Evolutionary conservation across 495 filamentous ascomycete genomes (phyloP).

Genomic region (Aspergillus baeticus): DNA sequence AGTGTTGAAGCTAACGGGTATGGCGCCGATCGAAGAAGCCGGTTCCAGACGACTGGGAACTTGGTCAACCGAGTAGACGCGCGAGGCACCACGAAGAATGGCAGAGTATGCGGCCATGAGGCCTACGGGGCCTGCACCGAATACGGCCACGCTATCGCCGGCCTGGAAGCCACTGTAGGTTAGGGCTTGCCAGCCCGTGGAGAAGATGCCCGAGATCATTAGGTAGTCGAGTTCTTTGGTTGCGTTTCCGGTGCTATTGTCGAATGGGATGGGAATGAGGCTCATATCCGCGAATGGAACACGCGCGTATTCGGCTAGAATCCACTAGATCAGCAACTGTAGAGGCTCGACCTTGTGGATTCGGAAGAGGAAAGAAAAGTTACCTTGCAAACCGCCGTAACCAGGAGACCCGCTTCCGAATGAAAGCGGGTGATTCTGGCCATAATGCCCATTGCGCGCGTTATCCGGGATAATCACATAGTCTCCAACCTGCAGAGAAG

Average conservation of each 20-base stretch:
- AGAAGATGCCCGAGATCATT: conserved; percentile 33
- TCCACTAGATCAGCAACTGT: background rate
- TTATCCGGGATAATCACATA: conserved; percentile 22
- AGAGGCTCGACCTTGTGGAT: too few relatives aligned
- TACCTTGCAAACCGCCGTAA: background rate
- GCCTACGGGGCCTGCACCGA: conserved; percentile 42
- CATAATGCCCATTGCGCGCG: background rate
- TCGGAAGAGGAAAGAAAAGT: too few relatives aligned
- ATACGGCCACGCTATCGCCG: conserved; percentile 39
- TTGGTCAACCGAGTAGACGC: conserved; percentile 49
- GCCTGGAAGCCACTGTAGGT: conserved; percentile 25
- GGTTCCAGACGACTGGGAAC: conserved; percentile 45
- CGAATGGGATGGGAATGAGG: conserved; percentile 23
- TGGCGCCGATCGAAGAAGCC: conserved; percentile 49
- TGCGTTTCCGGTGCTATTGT: background rate
- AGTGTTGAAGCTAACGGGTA: conserved; percentile 32
- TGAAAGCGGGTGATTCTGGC: too few relatives aligned
- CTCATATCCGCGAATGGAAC: conserved; percentile 33
- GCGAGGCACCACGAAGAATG: conserved; percentile 35
- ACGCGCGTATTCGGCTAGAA: conserved; percentile 30
- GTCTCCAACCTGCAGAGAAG: conserved; percentile 27
- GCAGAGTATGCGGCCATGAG: conserved; percentile 38
- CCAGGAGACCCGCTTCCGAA: conserved; percentile 2
- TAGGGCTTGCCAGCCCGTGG: conserved; percentile 31
- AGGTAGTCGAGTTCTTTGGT: conserved; percentile 30